These are phyloP conservation scores for Blastobotrys peoriensis DNA, from an alignment of 805 yeast species.

Conservation along the genomic window DNA sequence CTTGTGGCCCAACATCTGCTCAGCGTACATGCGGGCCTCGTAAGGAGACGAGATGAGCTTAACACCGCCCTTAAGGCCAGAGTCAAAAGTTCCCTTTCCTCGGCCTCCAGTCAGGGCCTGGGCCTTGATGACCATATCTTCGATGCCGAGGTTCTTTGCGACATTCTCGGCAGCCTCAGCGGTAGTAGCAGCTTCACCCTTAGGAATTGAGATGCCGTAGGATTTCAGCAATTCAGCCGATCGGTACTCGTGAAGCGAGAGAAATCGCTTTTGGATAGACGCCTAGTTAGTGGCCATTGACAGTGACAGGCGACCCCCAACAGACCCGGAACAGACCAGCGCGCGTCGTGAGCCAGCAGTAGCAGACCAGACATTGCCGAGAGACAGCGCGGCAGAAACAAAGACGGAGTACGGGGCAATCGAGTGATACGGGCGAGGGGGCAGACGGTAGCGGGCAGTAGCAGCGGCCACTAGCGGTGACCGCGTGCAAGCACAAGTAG, in stretches of 20 bases:
- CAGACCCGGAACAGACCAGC: too few relatives aligned
- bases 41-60: conserved; percentile 78
- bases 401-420: too few relatives aligned
- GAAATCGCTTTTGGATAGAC: conserved; percentile 46
- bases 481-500: too few relatives aligned
- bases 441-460: too few relatives aligned
- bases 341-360: too few relatives aligned
- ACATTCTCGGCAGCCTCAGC: conserved; percentile 80
- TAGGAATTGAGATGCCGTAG: conserved; percentile 88
- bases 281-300: neutral
- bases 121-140: conserved; percentile 91
- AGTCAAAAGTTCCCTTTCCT: conserved; percentile 97
- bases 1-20: conserved; percentile 86
- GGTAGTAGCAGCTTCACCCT: conserved; percentile 85
- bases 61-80: conserved; percentile 95
- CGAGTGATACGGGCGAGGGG: too few relatives aligned
- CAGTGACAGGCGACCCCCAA: neutral
- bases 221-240: conserved; percentile 78
- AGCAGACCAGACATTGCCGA: too few relatives aligned
- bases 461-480: too few relatives aligned
- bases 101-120: conserved; percentile 99
- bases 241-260: conserved; percentile 93
- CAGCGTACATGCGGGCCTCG: conserved; percentile 81
- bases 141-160: conserved; percentile 65
- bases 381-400: too few relatives aligned